These are phyloP conservation scores for Seiridium cupressi DNA, from an alignment of 2,329 filamentous ascomycete genomes.

Conservation along the genomic window DNA sequence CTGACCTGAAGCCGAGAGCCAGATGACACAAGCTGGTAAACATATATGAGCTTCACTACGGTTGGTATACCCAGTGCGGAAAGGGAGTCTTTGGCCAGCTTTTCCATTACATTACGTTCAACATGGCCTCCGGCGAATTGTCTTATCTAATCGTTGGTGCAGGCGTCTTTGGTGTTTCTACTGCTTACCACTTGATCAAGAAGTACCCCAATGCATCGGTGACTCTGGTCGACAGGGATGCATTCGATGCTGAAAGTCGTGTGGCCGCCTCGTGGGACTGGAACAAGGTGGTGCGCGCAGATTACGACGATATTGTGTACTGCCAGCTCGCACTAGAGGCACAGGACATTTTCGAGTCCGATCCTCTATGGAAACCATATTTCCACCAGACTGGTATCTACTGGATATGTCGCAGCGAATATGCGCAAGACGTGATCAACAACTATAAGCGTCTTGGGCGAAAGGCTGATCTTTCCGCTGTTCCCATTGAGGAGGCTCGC, in stretches of 20 bases:
- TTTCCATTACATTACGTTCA: background rate
- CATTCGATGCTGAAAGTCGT: conserved; percentile 44
- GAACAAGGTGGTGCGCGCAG: conserved; percentile 70
- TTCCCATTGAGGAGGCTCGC: conserved; percentile 42
- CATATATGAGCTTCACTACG: background rate
- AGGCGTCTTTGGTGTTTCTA: conserved; percentile 65
- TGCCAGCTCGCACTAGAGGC: conserved; percentile 64
- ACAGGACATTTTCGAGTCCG: conserved; percentile 49
- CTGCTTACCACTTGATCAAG: conserved; percentile 60
- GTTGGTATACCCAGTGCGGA: background rate
- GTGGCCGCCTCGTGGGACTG: conserved; percentile 69
- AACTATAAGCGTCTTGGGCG: conserved; percentile 49
- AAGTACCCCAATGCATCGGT: conserved; percentile 48
- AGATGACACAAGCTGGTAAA: background rate
- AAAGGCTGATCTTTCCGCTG: conserved; percentile 37
- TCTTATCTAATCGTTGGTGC: conserved; percentile 61
- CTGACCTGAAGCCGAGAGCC: background rate
- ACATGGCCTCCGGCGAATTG: background rate
- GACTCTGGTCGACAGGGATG: conserved; percentile 57
- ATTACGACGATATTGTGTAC: conserved; percentile 66
- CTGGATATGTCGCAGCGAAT: conserved; percentile 50
- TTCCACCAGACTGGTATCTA: conserved; percentile 54
- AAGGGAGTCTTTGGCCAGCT: background rate
- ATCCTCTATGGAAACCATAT: conserved; percentile 43
- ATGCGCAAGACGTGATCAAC: conserved; percentile 48